Conservation (phyloP, 768 basidiomycete species). For the Mycena floridula region DNA sequence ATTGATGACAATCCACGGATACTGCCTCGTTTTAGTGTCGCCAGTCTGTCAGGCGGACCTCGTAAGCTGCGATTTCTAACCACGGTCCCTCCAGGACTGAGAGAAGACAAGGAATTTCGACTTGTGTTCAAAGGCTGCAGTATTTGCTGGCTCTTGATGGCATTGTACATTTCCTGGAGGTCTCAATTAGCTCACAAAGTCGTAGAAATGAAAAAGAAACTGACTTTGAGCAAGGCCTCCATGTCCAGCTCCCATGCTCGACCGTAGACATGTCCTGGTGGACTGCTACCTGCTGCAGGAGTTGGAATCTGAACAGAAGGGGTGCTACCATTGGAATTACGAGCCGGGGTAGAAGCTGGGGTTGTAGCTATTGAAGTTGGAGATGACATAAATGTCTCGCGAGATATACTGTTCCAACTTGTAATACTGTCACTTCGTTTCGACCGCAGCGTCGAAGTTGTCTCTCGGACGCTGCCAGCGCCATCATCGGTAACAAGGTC, state of each 20-base stretch:
- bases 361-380: constrained; percentile 26
- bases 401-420: constrained; percentile 77
- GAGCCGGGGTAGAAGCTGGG: constrained; percentile 18
- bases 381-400: constrained; percentile 45
- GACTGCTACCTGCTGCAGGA: constrained; percentile 24
- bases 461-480: constrained; percentile 49
- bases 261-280: constrained; percentile 37
- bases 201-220: constrained; percentile 8
- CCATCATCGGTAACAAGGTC: constrained; percentile 65
- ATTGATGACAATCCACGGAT: constrained; percentile 85
- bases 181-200: constrained; percentile 3
- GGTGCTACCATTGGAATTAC: constrained; percentile 50
- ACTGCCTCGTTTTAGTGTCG: constrained; percentile 83
- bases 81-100: constrained; percentile 46
- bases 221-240: constrained; percentile 79
- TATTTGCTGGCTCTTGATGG: constrained; percentile 88
- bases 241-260: constrained; percentile 83
- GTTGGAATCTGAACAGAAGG: constrained; percentile 56
- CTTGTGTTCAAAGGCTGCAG: constrained; percentile 65
- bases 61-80: constrained; percentile 71
- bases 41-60: constrained; percentile 62
- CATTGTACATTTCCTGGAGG: constrained; percentile 84
- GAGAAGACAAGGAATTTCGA: constrained; percentile 49
- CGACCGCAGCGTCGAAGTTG: constrained; percentile 47
- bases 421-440: constrained; percentile 81